These are phyloP conservation scores for Mycena filopes DNA, from an alignment of 768 basidiomycete species.

Conservation along the genomic window DNA sequence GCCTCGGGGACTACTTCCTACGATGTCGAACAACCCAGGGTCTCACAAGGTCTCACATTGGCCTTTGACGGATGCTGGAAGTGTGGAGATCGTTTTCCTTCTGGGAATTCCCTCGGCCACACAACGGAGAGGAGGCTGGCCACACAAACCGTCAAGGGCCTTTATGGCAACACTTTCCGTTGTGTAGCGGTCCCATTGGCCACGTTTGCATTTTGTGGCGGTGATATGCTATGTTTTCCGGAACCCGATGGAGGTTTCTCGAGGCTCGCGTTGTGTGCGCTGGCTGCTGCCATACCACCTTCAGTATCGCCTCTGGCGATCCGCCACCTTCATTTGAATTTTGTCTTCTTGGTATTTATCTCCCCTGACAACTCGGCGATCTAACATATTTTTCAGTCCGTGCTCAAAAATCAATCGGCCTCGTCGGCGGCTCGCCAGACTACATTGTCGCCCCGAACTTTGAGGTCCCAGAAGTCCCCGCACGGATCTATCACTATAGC, in stretches of 20 bases:
- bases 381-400: conserved; percentile 66
- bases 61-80: conserved; percentile 1
- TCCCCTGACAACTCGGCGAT: conserved; percentile 11
- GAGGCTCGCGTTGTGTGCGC: too few relatives aligned
- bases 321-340: conserved; percentile 28
- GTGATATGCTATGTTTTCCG: neutral
- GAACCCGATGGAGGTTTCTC: too few relatives aligned
- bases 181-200: neutral
- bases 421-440: conserved; percentile 84
- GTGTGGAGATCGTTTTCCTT: neutral
- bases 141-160: neutral
- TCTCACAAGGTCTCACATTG: conserved; percentile 12
- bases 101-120: neutral
- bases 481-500: conserved; percentile 84
- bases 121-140: neutral
- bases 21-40: neutral
- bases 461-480: conserved; percentile 72
- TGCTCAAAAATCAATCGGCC: conserved; percentile 92
- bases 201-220: neutral
- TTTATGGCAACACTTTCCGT: neutral
- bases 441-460: conserved; percentile 76
- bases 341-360: conserved; percentile 7
- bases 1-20: neutral
- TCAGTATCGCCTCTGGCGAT: conserved; percentile 19
- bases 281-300: too few relatives aligned